Conservation (phyloP, 1,139 yeast genomes). For the Fermentozyma sake region DNA sequence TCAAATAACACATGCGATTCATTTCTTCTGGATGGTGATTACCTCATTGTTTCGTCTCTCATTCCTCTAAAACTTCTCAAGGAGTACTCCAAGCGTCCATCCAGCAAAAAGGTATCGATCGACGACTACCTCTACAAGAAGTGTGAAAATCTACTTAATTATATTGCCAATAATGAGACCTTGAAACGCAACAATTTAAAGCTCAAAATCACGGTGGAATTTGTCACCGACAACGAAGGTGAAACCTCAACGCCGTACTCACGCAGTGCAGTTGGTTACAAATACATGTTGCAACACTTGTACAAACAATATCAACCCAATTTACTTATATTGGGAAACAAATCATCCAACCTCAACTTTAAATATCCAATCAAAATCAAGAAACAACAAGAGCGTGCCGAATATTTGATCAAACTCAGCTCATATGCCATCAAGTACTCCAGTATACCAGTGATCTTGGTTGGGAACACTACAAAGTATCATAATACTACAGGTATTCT, state of each 20-base stretch:
- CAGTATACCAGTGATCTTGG: conserved; percentile 36
- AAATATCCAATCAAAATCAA: conserved; percentile 36
- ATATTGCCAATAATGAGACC: conserved; percentile 29
- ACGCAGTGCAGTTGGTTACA: conserved; percentile 26
- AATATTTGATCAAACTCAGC: conserved; percentile 33
- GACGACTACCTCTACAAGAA: conserved; percentile 33
- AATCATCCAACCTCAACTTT: conserved; percentile 39
- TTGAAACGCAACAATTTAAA: conserved; percentile 20
- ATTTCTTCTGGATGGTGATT: conserved; percentile 38
- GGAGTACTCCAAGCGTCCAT: conserved; percentile 10
- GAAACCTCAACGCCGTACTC: not conserved
- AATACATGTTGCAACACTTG: conserved; percentile 33
- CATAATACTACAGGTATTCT: too few species aligned
- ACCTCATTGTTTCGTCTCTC: conserved; percentile 34
- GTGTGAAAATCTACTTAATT: conserved; percentile 37
- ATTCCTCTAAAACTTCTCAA: conserved; percentile 27
- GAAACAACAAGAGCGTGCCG: conserved; percentile 15
- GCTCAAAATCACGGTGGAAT: conserved; percentile 52
- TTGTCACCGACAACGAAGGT: conserved; percentile 27
- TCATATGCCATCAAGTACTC: conserved; percentile 40
- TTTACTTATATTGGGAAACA: conserved; percentile 31
- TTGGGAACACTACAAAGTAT: conserved; percentile 24
- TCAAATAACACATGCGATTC: conserved; percentile 7
- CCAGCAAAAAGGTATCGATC: conserved; percentile 7
- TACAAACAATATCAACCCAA: conserved; percentile 41